phyloP scores from a whole-genome alignment of 108 stramenopile genomes.

The Nannochloropsis gaditana region DNA sequence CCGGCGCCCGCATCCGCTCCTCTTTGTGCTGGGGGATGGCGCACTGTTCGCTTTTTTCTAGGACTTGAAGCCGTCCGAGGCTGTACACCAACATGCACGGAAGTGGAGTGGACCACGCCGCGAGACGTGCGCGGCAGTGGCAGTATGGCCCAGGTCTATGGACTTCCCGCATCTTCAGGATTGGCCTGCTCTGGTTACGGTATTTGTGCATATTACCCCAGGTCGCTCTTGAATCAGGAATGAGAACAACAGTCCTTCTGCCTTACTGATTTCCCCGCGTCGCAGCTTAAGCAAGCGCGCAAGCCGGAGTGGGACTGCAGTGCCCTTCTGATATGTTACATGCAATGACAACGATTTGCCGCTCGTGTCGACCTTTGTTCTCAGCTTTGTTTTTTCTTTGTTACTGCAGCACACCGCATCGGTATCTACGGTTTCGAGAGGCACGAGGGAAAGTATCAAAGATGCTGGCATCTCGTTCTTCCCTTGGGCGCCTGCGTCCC shows the following conservation, averaged over 20 bases:
- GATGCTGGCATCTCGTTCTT: slow-evolving; percentile 19
- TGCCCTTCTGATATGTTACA: not conserved
- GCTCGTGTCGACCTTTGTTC: not conserved
- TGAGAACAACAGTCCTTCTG: not conserved
- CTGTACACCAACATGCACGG: no score
- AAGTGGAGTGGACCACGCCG: no score
- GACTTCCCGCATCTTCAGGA: no score
- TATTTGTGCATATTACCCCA: no score
- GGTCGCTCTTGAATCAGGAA: not conserved
- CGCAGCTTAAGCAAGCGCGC: slow-evolving; percentile 12
- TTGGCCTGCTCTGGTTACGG: no score
- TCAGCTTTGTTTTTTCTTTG: not conserved
- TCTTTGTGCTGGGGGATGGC: no score
- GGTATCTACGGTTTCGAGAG: not conserved
- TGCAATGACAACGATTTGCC: not conserved
- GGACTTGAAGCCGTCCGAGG: no score
- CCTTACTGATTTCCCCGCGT: not conserved
- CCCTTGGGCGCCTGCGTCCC: not conserved
- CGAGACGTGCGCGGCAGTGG: no score
- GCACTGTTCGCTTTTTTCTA: no score
- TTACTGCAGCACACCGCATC: not conserved
- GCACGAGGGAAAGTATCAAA: not conserved
- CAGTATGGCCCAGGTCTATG: no score
- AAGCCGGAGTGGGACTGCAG: not conserved
- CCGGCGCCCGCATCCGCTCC: no score